phyloP scores from a whole-genome alignment of 225 moss, liverwort and hornwort species.

The Antitrichia curtipendula region DNA sequence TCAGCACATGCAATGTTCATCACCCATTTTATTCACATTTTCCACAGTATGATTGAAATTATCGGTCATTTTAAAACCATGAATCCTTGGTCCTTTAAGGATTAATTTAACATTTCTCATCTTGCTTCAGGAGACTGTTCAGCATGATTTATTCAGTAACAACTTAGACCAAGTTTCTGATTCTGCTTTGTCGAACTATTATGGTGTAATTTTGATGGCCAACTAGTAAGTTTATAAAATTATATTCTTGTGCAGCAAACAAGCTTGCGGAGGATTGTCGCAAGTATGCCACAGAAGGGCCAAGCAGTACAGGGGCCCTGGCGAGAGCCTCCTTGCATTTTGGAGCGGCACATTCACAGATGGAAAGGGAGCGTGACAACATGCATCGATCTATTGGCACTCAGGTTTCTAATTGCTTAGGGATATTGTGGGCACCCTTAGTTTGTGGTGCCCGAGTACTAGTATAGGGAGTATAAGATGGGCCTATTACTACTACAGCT shows the following conservation, averaged over 20 bases:
- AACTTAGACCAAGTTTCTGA: neutral
- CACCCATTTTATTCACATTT: neutral
- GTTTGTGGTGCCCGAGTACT: neutral
- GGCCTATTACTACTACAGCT: neutral
- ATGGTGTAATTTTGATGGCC: neutral
- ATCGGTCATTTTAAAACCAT: neutral
- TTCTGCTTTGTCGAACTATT: neutral
- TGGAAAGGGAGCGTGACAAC: constrained; percentile 75
- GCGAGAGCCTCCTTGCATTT: constrained; percentile 73
- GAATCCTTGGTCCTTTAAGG: neutral
- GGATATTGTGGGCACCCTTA: neutral
- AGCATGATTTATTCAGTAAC: neutral
- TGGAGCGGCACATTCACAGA: constrained; percentile 55
- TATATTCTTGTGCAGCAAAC: constrained; percentile 14
- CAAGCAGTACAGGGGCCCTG: constrained; percentile 62
- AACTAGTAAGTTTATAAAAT: neutral
- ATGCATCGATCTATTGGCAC: constrained; percentile 73
- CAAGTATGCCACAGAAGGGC: constrained; percentile 83
- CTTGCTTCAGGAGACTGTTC: neutral
- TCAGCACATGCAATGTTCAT: neutral
- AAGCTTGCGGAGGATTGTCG: constrained; percentile 92
- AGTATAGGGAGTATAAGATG: neutral
- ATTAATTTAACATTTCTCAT: neutral
- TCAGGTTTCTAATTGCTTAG: constrained; percentile 35
- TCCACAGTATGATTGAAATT: neutral